Evolutionary conservation across 495 filamentous ascomycete species (phyloP), one percentile per base, ranked within the genome.

Genomic region (Penicillium manginii): DNA sequence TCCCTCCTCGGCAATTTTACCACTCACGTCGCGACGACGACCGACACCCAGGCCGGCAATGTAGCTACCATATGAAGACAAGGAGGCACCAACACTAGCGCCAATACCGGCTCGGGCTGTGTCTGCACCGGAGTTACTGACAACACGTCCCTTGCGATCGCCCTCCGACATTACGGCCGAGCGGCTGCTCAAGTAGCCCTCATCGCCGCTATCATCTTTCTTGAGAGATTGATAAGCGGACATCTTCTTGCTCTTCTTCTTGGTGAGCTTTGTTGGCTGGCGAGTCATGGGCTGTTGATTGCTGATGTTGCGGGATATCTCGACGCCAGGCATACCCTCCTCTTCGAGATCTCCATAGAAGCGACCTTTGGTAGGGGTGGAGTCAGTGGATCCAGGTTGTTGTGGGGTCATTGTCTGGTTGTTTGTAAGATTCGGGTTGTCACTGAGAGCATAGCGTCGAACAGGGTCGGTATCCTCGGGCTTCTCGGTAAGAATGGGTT

Each of bases 1-100:
- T 1, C 92, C 92, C 73, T 97, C 92, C 73, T 97, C 92, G 2
- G 87, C 92, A 47, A 91, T 75, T 72, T 91, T 91, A 3, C 91
- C 92, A 64, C 91, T 94, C 10, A 93, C 91, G 63, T 91, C 86
- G 51, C 92, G 79, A 62, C 76, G 70, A 62, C 72, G 74, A 57
- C 71, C 78, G 65, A 69, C 78, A 55, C 70, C 75, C 55, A 78
- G 64, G 17, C 79, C 81, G 14, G 82, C 71, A 22, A 85, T 82
- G 58, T 84, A 88, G 65, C 88, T 75, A 33, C 88, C 69, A 75
- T 87, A 63, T 74, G 85, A 68, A 75, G 72, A 59, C 77, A 66
- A 40, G 1, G 73, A 66, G 1, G 59, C 65, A 22, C 64, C 66
- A 21, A 61, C 66, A n/a, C 67, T 63, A 12, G 55, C 54, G 1